A percentile compares a stretch with the other conserved stretches of the same genome.
Evolutionary conservation across 495 filamentous ascomycete species (phyloP).

Genomic region (Aspergillus sclerotioniger): DNA sequence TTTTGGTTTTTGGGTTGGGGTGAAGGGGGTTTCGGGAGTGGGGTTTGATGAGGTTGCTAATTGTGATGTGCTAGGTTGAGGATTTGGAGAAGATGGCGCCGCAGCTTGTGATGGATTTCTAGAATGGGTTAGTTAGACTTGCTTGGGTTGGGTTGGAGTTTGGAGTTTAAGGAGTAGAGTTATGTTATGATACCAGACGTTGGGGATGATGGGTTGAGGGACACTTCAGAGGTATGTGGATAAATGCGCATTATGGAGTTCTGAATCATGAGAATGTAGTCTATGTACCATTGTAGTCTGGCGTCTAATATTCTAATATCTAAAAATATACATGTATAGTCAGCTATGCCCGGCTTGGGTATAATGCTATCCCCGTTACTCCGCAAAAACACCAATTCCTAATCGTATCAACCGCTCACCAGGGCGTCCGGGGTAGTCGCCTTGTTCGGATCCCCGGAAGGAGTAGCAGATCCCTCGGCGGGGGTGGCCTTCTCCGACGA

Average conservation of each 20-base stretch:
- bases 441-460: slow-evolving; percentile 14
- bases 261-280: slow-evolving; percentile 3
- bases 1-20: not conserved
- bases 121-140: not conserved
- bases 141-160: not conserved
- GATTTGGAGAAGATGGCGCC: slow-evolving; percentile 89
- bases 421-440: slow-evolving; percentile 34
- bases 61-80: slow-evolving; percentile 39
- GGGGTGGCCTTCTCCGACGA: slow-evolving; percentile 14
- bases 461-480: slow-evolving; percentile 18
- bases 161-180: not conserved
- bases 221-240: slow-evolving; percentile 1
- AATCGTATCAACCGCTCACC: slow-evolving; percentile 31
- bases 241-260: not conserved
- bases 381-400: slow-evolving; percentile 4
- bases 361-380: slow-evolving; percentile 4
- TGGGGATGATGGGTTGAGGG: slow-evolving; percentile 1
- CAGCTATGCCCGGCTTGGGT: slow-evolving; percentile 1
- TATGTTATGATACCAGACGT: slow-evolving; percentile 13
- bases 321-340: not conserved
- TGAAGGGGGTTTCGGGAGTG: not conserved
- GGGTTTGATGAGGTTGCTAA: slow-evolving; percentile 10
- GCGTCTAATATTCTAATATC: not conserved
- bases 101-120: slow-evolving; percentile 88
- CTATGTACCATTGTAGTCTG: not conserved